These are phyloP conservation scores for Glomus cerebriforme DNA, from an alignment of 192 early-diverging fungal species.

Conservation along the genomic window DNA sequence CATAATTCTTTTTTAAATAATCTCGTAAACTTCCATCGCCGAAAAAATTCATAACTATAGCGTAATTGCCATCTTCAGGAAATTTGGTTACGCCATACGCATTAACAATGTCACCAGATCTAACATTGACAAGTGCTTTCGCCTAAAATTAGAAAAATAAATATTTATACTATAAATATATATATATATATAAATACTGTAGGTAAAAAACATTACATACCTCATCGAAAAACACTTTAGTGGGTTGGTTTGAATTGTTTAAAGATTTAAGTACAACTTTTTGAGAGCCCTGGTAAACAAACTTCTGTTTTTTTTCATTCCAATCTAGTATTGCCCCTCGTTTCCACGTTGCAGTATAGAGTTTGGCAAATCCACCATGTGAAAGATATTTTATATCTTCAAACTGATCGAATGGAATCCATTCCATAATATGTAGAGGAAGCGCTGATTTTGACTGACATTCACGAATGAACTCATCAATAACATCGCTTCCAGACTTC, in stretches of 20 bases:
- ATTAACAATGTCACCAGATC: slow-evolving; percentile 11
- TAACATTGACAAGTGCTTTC: neutral
- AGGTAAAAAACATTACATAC: neutral
- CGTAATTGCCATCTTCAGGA: neutral
- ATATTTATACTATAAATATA: neutral
- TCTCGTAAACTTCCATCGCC: slow-evolving; percentile 39
- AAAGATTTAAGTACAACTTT: slow-evolving; percentile 21
- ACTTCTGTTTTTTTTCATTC: neutral
- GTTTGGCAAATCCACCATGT: slow-evolving; percentile 7
- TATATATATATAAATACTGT: neutral
- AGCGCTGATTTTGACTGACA: slow-evolving; percentile 9
- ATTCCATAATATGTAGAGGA: slow-evolving; percentile 14
- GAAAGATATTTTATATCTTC: neutral
- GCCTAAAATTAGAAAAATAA: neutral
- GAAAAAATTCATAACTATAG: slow-evolving; percentile 44
- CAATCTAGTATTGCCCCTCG: slow-evolving; percentile 7
- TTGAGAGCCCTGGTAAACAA: neutral
- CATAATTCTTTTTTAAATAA: slow-evolving; percentile 37
- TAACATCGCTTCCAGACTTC: neutral
- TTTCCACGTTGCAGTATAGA: slow-evolving; percentile 18
- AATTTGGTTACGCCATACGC: slow-evolving; percentile 3
- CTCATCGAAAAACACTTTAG: neutral
- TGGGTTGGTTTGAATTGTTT: neutral
- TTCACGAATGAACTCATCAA: slow-evolving; percentile 10
- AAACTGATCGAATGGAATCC: slow-evolving; percentile 19